Percentiles rank a stretch among this genome's conserved stretches.
These are phyloP conservation scores for Crithidia fasciculata DNA, from an alignment of 208 protist genomes.

Conservation along the genomic window DNA sequence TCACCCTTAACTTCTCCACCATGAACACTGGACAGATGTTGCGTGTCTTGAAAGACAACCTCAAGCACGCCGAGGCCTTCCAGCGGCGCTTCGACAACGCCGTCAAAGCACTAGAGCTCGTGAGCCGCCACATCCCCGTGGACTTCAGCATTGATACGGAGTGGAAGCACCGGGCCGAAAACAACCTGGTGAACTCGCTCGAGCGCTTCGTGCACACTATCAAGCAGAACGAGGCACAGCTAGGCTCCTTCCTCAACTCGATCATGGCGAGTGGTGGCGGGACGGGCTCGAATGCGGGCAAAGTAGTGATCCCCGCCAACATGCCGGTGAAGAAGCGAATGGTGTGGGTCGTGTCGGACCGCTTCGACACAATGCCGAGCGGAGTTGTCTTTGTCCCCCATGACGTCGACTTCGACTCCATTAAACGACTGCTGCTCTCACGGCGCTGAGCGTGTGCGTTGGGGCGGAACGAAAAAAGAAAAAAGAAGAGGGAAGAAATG, in stretches of 20 bases:
- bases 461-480: neutral
- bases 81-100: slow-evolving; percentile 60
- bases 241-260: slow-evolving; percentile 54
- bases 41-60: slow-evolving; percentile 78
- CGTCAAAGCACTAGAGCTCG: slow-evolving; percentile 61
- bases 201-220: slow-evolving; percentile 71
- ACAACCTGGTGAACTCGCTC: slow-evolving; percentile 60
- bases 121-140: slow-evolving; percentile 76
- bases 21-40: slow-evolving; percentile 86
- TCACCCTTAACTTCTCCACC: slow-evolving; percentile 62
- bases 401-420: slow-evolving; percentile 84
- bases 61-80: slow-evolving; percentile 63
- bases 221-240: slow-evolving; percentile 61
- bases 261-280: slow-evolving; percentile 29
- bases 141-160: slow-evolving; percentile 86
- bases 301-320: slow-evolving; percentile 22
- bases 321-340: slow-evolving; percentile 62
- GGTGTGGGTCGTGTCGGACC: slow-evolving; percentile 84
- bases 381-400: slow-evolving; percentile 84
- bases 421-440: slow-evolving; percentile 66
- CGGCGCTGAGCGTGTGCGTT: slow-evolving; percentile 17
- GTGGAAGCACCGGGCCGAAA: slow-evolving; percentile 79
- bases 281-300: slow-evolving; percentile 14
- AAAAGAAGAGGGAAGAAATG: neutral
- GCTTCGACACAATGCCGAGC: slow-evolving; percentile 75